Conservation (phyloP, 805 yeast genomes). For the Pichia occidentalis region DNA sequence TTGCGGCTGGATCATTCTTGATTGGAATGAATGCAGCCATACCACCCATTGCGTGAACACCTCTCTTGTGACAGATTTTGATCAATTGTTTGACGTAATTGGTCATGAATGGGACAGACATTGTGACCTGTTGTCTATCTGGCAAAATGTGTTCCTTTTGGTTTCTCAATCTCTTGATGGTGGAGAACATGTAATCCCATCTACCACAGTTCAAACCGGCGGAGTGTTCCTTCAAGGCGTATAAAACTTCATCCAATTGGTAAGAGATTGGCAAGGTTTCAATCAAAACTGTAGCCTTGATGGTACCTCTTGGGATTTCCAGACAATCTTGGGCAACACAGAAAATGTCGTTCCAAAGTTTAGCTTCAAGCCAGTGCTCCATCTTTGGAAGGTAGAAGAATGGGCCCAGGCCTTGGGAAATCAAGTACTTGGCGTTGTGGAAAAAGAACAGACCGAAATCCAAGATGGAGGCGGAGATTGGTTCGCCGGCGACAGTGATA, state of each 20-base stretch:
- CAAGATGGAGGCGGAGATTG: conserved; percentile 68
- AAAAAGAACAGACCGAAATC: conserved; percentile 75
- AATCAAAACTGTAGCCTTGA: conserved; percentile 74
- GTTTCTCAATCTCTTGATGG: conserved; percentile 69
- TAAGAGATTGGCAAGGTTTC: conserved; percentile 82
- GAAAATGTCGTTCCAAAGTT: conserved; percentile 77
- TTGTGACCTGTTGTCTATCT: conserved; percentile 73
- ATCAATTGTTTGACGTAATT: conserved; percentile 70
- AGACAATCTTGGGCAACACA: conserved; percentile 68
- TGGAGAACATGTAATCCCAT: conserved; percentile 83
- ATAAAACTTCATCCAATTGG: conserved; percentile 81
- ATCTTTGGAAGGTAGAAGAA: conserved; percentile 79
- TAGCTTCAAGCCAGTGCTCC: conserved; percentile 82
- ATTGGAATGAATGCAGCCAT: conserved; percentile 88
- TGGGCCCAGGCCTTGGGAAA: conserved; percentile 67
- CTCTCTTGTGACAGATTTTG: conserved; percentile 67
- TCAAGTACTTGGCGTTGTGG: conserved; percentile 61
- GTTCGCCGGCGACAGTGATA: conserved; percentile 64
- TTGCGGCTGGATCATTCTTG: conserved; percentile 59
- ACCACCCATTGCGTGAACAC: conserved; percentile 85
- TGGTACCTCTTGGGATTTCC: conserved; percentile 65
- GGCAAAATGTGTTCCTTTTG: conserved; percentile 63
- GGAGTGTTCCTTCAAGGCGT: conserved; percentile 68
- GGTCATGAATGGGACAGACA: conserved; percentile 77
- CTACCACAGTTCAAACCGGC: conserved; percentile 83